phyloP scores from a whole-genome alignment of 2,329 filamentous ascomycete species.

The Alternaria triticina region DNA sequence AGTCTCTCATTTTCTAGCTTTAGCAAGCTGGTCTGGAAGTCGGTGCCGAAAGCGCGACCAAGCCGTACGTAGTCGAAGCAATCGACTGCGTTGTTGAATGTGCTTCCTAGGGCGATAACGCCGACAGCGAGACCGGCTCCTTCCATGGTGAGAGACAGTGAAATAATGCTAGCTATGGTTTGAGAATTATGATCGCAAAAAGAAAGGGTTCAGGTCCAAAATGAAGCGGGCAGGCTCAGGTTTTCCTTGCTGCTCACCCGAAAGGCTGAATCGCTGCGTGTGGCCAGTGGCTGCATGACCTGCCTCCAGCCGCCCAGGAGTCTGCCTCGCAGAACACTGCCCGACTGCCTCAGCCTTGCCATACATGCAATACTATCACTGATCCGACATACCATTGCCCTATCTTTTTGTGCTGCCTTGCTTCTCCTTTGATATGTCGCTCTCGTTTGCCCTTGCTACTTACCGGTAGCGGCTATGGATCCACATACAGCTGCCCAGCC shows the following conservation, averaged over 20 bases:
- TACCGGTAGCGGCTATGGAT: too few relatives aligned
- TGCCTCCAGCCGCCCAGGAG: background rate
- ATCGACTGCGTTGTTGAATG: background rate
- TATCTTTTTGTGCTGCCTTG: background rate
- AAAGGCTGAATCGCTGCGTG: background rate
- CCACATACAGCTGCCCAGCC: background rate
- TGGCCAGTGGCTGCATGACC: background rate
- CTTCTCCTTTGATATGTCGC: too few relatives aligned
- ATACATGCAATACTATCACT: background rate
- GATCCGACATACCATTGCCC: background rate
- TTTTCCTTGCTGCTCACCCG: background rate
- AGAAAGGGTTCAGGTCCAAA: too few relatives aligned
- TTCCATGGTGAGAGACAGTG: background rate
- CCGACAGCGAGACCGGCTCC: background rate
- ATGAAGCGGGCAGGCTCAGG: too few relatives aligned
- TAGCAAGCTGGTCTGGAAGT: background rate
- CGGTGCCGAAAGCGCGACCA: background rate
- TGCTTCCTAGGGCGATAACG: background rate
- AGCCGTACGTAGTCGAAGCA: background rate
- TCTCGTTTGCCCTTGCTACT: too few relatives aligned
- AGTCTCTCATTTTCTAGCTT: background rate
- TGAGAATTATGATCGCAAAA: too few relatives aligned
- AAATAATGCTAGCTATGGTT: too few relatives aligned
- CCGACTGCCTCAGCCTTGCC: background rate
- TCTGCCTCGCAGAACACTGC: background rate